Evolutionary conservation across 805 yeast species (phyloP).

Genomic region (Barnettozyma siamensis): DNA sequence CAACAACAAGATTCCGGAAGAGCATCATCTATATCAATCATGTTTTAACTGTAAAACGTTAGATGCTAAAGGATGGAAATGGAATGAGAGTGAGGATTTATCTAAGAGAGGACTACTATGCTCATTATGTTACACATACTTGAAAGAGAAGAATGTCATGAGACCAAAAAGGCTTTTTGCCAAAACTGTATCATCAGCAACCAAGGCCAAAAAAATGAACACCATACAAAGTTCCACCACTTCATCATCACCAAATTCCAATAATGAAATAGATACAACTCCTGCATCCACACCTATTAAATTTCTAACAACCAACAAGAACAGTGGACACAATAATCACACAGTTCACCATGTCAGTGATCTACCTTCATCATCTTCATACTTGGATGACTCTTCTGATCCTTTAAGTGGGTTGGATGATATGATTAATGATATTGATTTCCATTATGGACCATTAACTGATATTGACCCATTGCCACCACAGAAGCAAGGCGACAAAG

Average conservation of each 20-base stretch:
- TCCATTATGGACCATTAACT: constrained; percentile 25
- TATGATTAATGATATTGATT: constrained; percentile 27
- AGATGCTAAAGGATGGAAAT: constrained; percentile 25
- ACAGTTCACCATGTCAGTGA: not conserved
- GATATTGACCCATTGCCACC: constrained; percentile 27
- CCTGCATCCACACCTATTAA: constrained; percentile 17
- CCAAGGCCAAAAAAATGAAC: constrained; percentile 3
- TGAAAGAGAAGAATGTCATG: constrained; percentile 21
- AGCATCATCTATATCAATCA: constrained; percentile 16
- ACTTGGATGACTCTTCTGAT: constrained; percentile 21
- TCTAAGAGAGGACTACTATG: constrained; percentile 22
- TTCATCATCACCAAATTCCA: constrained; percentile 19
- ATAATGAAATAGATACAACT: constrained; percentile 15
- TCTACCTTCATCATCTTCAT: constrained; percentile 9
- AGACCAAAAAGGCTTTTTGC: constrained; percentile 21
- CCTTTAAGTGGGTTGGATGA: constrained; percentile 35
- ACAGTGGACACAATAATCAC: constrained; percentile 1
- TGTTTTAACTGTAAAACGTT: constrained; percentile 23
- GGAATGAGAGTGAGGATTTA: constrained; percentile 22
- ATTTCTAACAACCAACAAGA: not conserved
- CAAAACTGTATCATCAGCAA: constrained; percentile 10
- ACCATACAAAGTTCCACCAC: constrained; percentile 4
- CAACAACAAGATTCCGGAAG: constrained; percentile 9
- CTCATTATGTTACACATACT: constrained; percentile 20
- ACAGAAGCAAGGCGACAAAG: constrained; percentile 23